A percentile compares a stretch with the other conserved stretches of the same genome.
Conservation (phyloP, 1,139 yeast species). For the Zygosaccharomyces pseudobailii region DNA sequence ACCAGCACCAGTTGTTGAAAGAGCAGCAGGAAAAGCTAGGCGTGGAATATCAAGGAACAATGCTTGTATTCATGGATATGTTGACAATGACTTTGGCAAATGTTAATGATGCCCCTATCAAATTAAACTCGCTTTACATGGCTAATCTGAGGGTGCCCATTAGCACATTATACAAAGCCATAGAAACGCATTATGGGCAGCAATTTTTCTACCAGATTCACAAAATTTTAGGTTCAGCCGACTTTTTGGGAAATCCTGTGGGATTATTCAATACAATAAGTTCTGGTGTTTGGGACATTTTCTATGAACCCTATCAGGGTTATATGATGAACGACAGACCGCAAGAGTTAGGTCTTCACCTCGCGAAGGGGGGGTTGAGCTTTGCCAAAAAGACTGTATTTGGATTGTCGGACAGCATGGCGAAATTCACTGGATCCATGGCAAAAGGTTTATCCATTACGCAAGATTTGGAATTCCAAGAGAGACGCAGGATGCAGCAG, state of each 20-base stretch:
- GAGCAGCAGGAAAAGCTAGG: slow-evolving; percentile 47
- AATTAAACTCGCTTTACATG: slow-evolving; percentile 77
- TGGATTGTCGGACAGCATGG: slow-evolving; percentile 89
- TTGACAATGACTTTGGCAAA: slow-evolving; percentile 97
- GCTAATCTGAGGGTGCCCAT: slow-evolving; percentile 87
- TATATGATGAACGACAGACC: slow-evolving; percentile 91
- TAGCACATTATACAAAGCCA: slow-evolving; percentile 64
- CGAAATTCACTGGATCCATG: slow-evolving; percentile 87
- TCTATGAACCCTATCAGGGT: slow-evolving; percentile 97
- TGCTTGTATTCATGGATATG: slow-evolving; percentile 73
- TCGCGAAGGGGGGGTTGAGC: slow-evolving; percentile 94
- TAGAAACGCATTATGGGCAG: slow-evolving; percentile 85
- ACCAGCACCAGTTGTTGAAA: slow-evolving; percentile 51
- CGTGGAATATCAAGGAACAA: slow-evolving; percentile 56
- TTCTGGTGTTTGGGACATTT: slow-evolving; percentile 93
- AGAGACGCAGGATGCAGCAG: slow-evolving; percentile 65
- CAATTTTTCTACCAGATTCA: slow-evolving; percentile 89
- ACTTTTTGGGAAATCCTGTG: slow-evolving; percentile 93
- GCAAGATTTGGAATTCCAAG: slow-evolving; percentile 80
- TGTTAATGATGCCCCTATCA: slow-evolving; percentile 93
- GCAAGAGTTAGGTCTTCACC: slow-evolving; percentile 88
- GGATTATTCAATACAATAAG: slow-evolving; percentile 90
- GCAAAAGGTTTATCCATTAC: slow-evolving; percentile 94
- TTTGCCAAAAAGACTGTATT: slow-evolving; percentile 91
- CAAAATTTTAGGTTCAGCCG: slow-evolving; percentile 93